Percentiles rank a stretch among this genome's conserved stretches.
Conservation (phyloP, 2,329 filamentous ascomycete genomes). For the Monosporascus sp. region DNA sequence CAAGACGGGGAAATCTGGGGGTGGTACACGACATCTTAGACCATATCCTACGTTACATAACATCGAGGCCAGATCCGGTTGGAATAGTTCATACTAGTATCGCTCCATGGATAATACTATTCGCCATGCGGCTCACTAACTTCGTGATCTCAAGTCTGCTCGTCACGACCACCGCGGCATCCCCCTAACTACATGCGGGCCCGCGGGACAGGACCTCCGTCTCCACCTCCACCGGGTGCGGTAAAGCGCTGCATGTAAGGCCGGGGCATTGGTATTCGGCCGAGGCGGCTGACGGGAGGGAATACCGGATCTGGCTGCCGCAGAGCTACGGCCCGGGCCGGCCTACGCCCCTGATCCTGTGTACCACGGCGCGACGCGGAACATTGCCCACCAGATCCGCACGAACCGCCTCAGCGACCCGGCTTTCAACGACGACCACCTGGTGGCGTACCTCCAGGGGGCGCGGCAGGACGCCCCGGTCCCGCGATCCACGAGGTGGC, state of each 20-base stretch:
- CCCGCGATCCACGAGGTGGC: slow-evolving; percentile 26
- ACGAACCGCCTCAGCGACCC: slow-evolving; percentile 40
- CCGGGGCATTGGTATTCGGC: background rate
- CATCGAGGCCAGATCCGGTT: no score
- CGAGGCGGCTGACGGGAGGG: background rate
- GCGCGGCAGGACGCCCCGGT: slow-evolving; percentile 9
- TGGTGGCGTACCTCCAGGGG: slow-evolving; percentile 40
- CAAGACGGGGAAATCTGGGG: no score
- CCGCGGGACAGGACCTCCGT: background rate
- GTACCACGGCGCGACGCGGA: slow-evolving; percentile 37
- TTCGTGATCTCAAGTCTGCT: background rate
- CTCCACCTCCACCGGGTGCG: background rate
- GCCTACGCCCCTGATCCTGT: slow-evolving; percentile 37
- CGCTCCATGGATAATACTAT: background rate
- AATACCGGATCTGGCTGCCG: background rate
- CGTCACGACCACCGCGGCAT: background rate
- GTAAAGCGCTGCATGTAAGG: background rate
- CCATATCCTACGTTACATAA: no score
- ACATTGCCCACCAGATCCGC: slow-evolving; percentile 30
- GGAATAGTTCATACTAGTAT: no score
- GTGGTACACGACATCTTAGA: no score
- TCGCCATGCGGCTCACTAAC: background rate
- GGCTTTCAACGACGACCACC: slow-evolving; percentile 35
- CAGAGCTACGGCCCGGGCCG: slow-evolving; percentile 27
- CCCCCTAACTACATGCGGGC: background rate